Percentiles rank a stretch among this genome's conserved stretches.
Evolutionary conservation across 768 basidiomycete species (phyloP).

Genomic region (Mycena crocata): DNA sequence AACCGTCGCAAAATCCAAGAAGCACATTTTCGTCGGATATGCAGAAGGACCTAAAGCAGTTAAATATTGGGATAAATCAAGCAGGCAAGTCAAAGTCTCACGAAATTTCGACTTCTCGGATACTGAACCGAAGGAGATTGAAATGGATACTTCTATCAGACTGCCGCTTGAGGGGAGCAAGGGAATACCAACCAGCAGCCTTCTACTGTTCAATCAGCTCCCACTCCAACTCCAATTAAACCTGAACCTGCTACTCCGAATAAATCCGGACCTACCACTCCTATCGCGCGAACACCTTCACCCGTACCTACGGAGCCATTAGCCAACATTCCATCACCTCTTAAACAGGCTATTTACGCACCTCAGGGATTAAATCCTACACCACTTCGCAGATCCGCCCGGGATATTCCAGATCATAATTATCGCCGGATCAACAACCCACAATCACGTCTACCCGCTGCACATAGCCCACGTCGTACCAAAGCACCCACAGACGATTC

Average conservation of each 20-base stretch:
- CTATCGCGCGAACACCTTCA: neutral
- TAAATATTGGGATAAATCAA: no score
- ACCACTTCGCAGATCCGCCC: slow-evolving; percentile 7
- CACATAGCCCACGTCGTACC: neutral
- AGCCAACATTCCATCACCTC: slow-evolving; percentile 2
- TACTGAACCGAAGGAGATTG: no score
- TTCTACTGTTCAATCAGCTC: slow-evolving; percentile 3
- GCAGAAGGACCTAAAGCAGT: no score
- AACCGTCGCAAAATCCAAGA: no score
- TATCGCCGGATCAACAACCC: slow-evolving; percentile 3
- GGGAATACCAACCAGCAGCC: slow-evolving; percentile 17
- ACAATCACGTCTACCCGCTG: slow-evolving; percentile 1
- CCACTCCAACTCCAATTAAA: slow-evolving; percentile 8
- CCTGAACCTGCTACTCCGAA: slow-evolving; percentile 1
- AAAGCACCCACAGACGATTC: neutral
- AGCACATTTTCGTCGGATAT: no score
- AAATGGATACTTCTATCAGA: no score
- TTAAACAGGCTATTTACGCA: neutral
- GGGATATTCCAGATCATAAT: slow-evolving; percentile 1
- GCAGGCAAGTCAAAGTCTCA: no score
- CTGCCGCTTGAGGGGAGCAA: slow-evolving; percentile 20
- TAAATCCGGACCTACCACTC: neutral
- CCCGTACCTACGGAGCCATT: neutral
- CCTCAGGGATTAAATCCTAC: slow-evolving; percentile 1
- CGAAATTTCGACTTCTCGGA: no score